Conservation (phyloP, 2,329 filamentous ascomycete genomes). For the Fusarium mexicanum region DNA sequence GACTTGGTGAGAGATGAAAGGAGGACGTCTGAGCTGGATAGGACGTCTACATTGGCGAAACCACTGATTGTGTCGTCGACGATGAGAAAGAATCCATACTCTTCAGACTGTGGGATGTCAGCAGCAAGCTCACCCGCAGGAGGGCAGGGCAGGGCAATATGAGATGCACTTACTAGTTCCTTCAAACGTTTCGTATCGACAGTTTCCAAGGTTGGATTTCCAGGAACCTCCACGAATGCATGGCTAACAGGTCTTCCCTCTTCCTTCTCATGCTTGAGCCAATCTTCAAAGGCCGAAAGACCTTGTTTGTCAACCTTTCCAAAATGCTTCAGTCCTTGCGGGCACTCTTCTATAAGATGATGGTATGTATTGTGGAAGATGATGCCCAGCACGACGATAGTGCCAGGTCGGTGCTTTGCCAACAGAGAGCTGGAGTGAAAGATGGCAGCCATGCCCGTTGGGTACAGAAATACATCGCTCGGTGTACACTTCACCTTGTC, state of each 20-base stretch:
- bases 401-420: slow-evolving; percentile 46
- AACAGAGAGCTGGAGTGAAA: slow-evolving; percentile 55
- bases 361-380: slow-evolving; percentile 62
- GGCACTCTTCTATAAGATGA: slow-evolving; percentile 56
- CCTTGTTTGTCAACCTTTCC: slow-evolving; percentile 54
- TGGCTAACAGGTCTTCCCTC: slow-evolving; percentile 54
- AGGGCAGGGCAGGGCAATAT: background rate
- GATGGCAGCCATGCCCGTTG: slow-evolving; percentile 64
- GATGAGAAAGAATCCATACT: slow-evolving; percentile 56
- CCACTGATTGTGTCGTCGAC: slow-evolving; percentile 61
- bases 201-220: slow-evolving; percentile 50
- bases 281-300: slow-evolving; percentile 56
- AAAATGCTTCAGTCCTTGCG: slow-evolving; percentile 58
- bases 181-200: slow-evolving; percentile 49
- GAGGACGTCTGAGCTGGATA: slow-evolving; percentile 59
- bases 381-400: slow-evolving; percentile 59
- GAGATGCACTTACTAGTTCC: slow-evolving; percentile 48
- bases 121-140: background rate
- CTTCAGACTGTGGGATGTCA: slow-evolving; percentile 47
- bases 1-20: slow-evolving; percentile 66
- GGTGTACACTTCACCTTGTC: slow-evolving; percentile 38
- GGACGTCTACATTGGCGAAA: slow-evolving; percentile 61
- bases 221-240: slow-evolving; percentile 58
- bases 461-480: slow-evolving; percentile 62
- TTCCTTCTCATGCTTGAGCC: slow-evolving; percentile 53